Percentiles rank a stretch among this genome's conserved stretches.
These are phyloP conservation scores for Berberis vulgaris DNA, from an alignment of 164 flowering plant genomes.

Conservation along the genomic window DNA sequence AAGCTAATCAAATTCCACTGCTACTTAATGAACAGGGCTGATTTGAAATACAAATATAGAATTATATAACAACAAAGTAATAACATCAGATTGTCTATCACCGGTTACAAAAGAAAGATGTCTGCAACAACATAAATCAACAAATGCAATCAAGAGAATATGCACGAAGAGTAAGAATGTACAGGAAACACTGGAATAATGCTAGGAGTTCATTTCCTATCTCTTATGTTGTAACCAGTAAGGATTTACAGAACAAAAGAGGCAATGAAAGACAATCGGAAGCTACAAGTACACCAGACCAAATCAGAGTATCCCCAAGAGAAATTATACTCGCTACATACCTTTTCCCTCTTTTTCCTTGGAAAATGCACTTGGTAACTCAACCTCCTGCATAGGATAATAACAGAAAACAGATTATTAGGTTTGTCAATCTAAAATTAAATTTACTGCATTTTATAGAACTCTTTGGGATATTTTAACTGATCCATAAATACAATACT, in stretches of 20 bases:
- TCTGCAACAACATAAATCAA: neutral
- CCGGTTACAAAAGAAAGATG: neutral
- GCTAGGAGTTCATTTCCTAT: neutral
- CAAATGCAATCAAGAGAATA: neutral
- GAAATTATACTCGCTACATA: conserved; percentile 7
- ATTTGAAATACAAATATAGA: no score
- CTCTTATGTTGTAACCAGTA: neutral
- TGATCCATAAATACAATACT: no score
- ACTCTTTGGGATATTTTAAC: no score
- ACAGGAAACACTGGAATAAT: neutral
- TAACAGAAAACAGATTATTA: conserved; percentile 2
- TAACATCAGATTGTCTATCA: neutral
- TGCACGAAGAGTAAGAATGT: neutral
- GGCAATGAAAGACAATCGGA: neutral
- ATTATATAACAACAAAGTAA: neutral
- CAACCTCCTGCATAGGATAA: conserved; percentile 39
- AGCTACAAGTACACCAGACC: neutral
- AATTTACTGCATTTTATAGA: no score
- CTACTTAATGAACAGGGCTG: neutral
- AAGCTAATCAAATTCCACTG: no score
- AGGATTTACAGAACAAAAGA: neutral
- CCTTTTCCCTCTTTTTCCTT: conserved; percentile 42
- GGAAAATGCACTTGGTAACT: conserved; percentile 19
- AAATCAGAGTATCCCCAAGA: neutral
- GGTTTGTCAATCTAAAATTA: neutral